These are phyloP conservation scores for Macrophomina tecta DNA, from an alignment of 2,329 filamentous ascomycete genomes.

Conservation along the genomic window DNA sequence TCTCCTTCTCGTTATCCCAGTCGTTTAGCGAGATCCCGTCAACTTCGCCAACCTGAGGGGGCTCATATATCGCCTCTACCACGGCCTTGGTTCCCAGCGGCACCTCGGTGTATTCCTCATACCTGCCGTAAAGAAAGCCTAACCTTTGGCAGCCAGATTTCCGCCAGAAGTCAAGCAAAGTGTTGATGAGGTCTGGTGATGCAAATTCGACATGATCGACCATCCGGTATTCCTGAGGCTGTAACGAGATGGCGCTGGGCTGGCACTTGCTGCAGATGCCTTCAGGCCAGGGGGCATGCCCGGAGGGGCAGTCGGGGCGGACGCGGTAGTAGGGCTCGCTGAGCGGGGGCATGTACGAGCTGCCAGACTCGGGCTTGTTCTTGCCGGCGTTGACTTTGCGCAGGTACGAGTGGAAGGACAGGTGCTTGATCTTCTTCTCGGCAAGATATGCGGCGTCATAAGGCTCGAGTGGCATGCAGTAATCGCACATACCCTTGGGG, in stretches of 20 bases:
- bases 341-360: conserved; percentile 94
- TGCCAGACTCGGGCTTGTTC: conserved; percentile 92
- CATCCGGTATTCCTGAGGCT: conserved; percentile 93
- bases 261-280: conserved; percentile 99
- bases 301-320: conserved; percentile 85
- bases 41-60: conserved; percentile 85
- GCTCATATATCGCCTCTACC: conserved; percentile 96
- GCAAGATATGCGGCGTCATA: conserved; percentile 87
- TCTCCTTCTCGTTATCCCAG: conserved; percentile 83
- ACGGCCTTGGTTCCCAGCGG: conserved; percentile 94
- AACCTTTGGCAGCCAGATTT: conserved; percentile 82
- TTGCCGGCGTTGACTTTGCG: conserved; percentile 95
- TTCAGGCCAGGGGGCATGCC: conserved; percentile 91
- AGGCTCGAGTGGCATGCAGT: conserved; percentile 95
- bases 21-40: conserved; percentile 86
- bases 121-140: conserved; percentile 89
- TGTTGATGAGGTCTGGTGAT: conserved; percentile 81
- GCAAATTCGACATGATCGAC: conserved; percentile 98
- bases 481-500: conserved; percentile 98
- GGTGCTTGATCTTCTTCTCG: conserved; percentile 98
- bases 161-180: conserved; percentile 91
- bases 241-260: conserved; percentile 92
- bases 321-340: conserved; percentile 93
- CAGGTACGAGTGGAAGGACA: conserved; percentile 93
- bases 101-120: conserved; percentile 89